These are phyloP conservation scores for Candida methanosorbosa DNA, from an alignment of 805 yeast genomes.

Conservation along the genomic window DNA sequence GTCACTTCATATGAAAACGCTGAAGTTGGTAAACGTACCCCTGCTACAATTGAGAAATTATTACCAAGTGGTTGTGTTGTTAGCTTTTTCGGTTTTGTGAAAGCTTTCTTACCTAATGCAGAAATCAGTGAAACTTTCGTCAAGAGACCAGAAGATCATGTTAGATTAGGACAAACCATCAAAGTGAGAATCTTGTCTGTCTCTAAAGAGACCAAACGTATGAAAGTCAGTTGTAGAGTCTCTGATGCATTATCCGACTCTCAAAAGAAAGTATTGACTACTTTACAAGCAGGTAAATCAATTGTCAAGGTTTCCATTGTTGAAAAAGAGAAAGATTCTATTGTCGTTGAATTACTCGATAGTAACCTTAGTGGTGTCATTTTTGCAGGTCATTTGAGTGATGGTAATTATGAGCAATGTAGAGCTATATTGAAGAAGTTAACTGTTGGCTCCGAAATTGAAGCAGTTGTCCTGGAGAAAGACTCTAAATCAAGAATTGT, in stretches of 20 bases:
- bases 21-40: constrained; percentile 39
- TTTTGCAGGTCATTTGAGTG: constrained; percentile 66
- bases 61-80: constrained; percentile 74
- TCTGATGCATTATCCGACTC: constrained; percentile 41
- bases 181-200: constrained; percentile 55
- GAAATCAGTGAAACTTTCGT: constrained; percentile 91
- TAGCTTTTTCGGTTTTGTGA: constrained; percentile 69
- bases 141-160: constrained; percentile 64
- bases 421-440: constrained; percentile 56
- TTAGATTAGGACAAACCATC: constrained; percentile 80
- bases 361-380: constrained; percentile 60
- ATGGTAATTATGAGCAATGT: constrained; percentile 65
- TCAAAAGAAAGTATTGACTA: constrained; percentile 36
- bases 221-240: constrained; percentile 69
- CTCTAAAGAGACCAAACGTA: constrained; percentile 41
- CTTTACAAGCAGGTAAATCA: constrained; percentile 52
- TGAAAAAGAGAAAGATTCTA: constrained; percentile 69
- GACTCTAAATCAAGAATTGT: constrained; percentile 53
- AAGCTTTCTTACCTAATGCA: constrained; percentile 75
- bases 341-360: constrained; percentile 52
- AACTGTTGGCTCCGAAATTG: constrained; percentile 49
- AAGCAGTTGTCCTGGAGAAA: constrained; percentile 60
- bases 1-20: constrained; percentile 31
- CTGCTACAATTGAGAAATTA: constrained; percentile 68
- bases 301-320: constrained; percentile 51